phyloP scores from a whole-genome alignment of 2,329 filamentous ascomycete species.

The Didymella segeticola region DNA sequence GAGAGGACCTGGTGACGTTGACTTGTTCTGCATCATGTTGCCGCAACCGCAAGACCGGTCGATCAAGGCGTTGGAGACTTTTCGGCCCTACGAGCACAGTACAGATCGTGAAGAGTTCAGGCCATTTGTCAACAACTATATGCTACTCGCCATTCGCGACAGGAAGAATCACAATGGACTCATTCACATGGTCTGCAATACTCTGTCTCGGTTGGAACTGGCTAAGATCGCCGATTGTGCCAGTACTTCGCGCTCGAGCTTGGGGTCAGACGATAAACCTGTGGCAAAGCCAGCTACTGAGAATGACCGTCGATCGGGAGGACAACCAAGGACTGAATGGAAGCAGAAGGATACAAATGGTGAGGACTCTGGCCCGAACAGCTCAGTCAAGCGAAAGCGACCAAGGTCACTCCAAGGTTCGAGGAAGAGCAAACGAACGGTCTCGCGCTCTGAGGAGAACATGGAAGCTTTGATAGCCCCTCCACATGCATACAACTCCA shows the following conservation, averaged over 20 bases:
- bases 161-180: conserved; percentile 1
- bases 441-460: not conserved
- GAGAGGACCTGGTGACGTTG: conserved; percentile 17
- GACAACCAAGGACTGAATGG: not conserved
- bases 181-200: not conserved
- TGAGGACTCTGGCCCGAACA: not conserved
- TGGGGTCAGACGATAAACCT: too few species aligned
- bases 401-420: not conserved
- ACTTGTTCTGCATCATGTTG: conserved; percentile 29
- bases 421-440: not conserved
- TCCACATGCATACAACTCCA: not conserved
- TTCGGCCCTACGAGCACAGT: conserved; percentile 21
- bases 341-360: not conserved
- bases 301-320: not conserved
- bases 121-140: conserved; percentile 20
- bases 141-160: conserved; percentile 23
- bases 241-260: not conserved
- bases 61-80: conserved; percentile 19
- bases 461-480: not conserved
- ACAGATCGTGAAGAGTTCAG: not conserved
- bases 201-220: not conserved
- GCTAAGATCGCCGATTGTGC: not conserved
- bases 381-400: not conserved
- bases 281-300: not conserved
- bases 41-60: conserved; percentile 23